Percentiles rank a stretch among this genome's conserved stretches.
phyloP scores from a whole-genome alignment of 2,329 filamentous ascomycete genomes.

The Plectosphaerella cucumerina region DNA sequence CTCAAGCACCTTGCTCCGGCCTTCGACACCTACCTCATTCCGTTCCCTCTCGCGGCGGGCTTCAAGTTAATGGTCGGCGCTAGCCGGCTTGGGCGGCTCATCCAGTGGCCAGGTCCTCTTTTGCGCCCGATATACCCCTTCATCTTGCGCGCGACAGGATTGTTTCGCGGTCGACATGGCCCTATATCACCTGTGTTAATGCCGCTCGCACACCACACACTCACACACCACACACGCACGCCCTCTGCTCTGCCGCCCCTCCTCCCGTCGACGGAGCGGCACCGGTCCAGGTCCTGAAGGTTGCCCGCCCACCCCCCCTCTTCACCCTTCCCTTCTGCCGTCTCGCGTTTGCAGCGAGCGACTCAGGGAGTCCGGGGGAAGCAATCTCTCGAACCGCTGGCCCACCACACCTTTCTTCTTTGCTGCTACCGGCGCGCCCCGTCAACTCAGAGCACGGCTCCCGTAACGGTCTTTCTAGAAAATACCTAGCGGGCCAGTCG shows the following conservation, averaged over 20 bases:
- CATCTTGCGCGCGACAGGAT: background rate
- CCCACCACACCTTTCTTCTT: constrained; percentile 32
- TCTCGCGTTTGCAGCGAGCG: too few species aligned
- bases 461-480: constrained; percentile 43
- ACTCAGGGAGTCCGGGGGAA: constrained; percentile 21
- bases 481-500: constrained; percentile 34
- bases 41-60: background rate
- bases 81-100: background rate
- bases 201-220: constrained; percentile 1
- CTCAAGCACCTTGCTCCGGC: background rate
- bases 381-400: constrained; percentile 43
- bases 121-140: constrained; percentile 1
- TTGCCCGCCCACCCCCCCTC: background rate
- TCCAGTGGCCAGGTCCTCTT: background rate
- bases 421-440: constrained; percentile 24
- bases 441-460: constrained; percentile 20
- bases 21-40: background rate
- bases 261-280: constrained; percentile 1
- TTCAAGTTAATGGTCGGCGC: background rate
- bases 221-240: background rate
- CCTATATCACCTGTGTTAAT: constrained; percentile 5
- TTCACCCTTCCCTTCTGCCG: background rate
- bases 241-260: background rate
- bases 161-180: background rate
- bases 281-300: background rate